Percentiles rank a stretch among this genome's conserved stretches.
Conservation (phyloP, 176 grass and related monocot species). For the Eremochloa ophiuroides region DNA sequence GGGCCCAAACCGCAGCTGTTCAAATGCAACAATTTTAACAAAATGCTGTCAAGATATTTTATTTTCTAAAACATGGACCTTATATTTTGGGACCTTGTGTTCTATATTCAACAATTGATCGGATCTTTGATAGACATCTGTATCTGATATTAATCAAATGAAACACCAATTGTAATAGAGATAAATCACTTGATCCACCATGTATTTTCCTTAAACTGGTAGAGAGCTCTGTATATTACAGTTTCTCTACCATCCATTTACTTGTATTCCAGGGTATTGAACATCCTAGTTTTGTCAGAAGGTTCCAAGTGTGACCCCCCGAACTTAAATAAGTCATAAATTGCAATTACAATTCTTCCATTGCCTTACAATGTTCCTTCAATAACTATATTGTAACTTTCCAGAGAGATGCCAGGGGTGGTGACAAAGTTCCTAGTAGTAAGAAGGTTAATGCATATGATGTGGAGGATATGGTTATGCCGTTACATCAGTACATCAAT, state of each 20-base stretch:
- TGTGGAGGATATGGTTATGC: conserved; percentile 90
- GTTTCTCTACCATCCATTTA: neutral
- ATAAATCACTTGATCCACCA: neutral
- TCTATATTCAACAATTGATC: neutral
- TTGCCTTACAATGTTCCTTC: neutral
- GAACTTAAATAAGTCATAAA: neutral
- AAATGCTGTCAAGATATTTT: neutral
- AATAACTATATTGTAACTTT: conserved; percentile 23
- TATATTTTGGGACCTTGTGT: neutral
- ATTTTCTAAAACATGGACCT: neutral
- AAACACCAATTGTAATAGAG: neutral
- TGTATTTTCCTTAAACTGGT: neutral
- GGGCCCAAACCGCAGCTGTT: neutral
- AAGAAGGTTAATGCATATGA: conserved; percentile 63
- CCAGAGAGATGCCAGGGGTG: conserved; percentile 68
- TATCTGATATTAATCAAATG: too few relatives aligned
- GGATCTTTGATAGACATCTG: neutral
- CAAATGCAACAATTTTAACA: too few relatives aligned
- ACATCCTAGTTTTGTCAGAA: neutral
- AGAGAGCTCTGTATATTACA: neutral
- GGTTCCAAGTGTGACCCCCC: neutral
- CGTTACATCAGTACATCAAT: conserved; percentile 81
- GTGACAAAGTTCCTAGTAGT: conserved; percentile 37
- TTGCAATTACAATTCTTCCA: neutral
- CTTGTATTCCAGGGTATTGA: neutral